These are phyloP conservation scores for Tolypocladium amazonense DNA, from an alignment of 2,329 filamentous ascomycete species.

Conservation along the genomic window DNA sequence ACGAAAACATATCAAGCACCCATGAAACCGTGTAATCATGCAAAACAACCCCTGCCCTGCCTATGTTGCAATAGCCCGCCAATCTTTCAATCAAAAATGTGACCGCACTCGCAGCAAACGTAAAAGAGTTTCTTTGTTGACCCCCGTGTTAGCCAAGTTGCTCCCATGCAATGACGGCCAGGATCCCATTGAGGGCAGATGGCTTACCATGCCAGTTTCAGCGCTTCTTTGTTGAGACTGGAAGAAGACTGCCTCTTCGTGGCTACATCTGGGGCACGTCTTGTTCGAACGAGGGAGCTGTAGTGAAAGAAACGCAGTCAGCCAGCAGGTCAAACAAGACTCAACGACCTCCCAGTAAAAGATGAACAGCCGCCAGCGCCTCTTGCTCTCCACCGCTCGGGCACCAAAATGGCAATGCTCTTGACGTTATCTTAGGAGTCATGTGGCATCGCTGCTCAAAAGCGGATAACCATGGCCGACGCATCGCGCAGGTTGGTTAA, in stretches of 20 bases:
- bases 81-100: constrained; percentile 57
- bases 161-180: background rate
- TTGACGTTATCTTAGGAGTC: no score
- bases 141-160: constrained; percentile 5
- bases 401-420: background rate
- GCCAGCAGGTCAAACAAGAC: constrained; percentile 23
- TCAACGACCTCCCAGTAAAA: constrained; percentile 14
- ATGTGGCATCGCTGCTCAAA: background rate
- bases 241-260: constrained; percentile 93
- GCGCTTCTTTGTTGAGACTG: constrained; percentile 95
- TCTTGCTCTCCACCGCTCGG: background rate
- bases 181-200: background rate
- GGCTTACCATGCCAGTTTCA: constrained; percentile 92
- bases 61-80: constrained; percentile 2
- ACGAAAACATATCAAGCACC: background rate
- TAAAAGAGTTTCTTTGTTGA: constrained; percentile 72
- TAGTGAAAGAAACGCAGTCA: constrained; percentile 30
- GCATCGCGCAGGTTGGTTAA: background rate
- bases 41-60: background rate
- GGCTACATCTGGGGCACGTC: constrained; percentile 73
- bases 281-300: constrained; percentile 88
- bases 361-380: background rate
- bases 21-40: background rate
- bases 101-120: constrained; percentile 88
- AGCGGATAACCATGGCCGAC: background rate